Evolutionary conservation across 2,329 filamentous ascomycete genomes (phyloP), one percentile per base, ranked within the genome.

Genomic region (Apiospora arundinis): DNA sequence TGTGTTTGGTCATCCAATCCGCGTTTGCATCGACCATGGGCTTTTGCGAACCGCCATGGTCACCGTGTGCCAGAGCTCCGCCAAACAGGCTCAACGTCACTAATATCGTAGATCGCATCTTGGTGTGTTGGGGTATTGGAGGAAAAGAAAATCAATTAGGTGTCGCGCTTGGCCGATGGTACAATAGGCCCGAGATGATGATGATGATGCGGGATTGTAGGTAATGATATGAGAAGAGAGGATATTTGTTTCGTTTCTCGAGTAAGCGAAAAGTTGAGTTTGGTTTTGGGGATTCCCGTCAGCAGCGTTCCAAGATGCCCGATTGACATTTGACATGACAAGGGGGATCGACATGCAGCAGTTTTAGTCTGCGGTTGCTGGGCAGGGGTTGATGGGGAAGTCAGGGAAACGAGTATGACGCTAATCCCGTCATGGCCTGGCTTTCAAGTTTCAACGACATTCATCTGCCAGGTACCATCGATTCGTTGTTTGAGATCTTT

Each of bases 1-100:
- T 92, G 78, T 92, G 90, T 76, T 86, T 88, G 63, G 88, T 87
- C 82, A 91, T 91, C 90, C 90, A 92, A 77, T 88, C 84, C 52
- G 90, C 88, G 72, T 90, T 82, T 3, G 85, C 82, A 75, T 82
- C 81, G 18, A 91, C 85, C 37, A 85, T 79, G 32, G 89, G 90
- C 79, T 88, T 89, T 75, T 89, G 85, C 76, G 88, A 89, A 28
- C 42, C 68, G 44, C 42, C 68, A 78, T 91, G 89, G 23, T 45
- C 68, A 42, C 56, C 68, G 79, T 91, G 89, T 25, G 87, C 89
- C 71, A 84, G 74, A 52, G 80, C 85, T 32, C 81, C 75, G 72
- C 83, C 80, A 67, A 82, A 80, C 65, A 89, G 77, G 70, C 82
- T 80, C 63, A 83, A 74, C 69, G 78, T 76, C 70, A 84, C 74